Percentiles rank a stretch among this genome's conserved stretches.
Conservation (phyloP, 345 rosid species). For the Acer yangbiense region DNA sequence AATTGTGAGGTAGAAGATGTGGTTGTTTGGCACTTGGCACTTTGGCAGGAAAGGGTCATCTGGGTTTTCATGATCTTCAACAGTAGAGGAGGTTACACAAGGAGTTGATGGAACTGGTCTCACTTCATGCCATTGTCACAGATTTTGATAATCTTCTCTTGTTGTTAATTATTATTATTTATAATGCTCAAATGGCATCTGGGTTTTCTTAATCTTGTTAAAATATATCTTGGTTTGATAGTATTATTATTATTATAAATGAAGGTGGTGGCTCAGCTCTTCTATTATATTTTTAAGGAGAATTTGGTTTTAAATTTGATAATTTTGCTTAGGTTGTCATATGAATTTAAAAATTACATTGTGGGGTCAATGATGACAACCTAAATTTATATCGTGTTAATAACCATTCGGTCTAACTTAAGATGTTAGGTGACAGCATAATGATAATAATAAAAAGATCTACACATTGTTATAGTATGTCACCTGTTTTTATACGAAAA, state of each 20-base stretch:
- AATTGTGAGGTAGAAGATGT: constrained; percentile 28
- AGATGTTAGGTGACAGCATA: no score
- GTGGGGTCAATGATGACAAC: not conserved
- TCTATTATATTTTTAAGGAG: not conserved
- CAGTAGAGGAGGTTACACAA: constrained; percentile 74
- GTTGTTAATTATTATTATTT: not conserved
- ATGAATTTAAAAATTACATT: not conserved
- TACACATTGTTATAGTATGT: no score
- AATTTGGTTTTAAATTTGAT: not conserved
- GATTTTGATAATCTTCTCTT: constrained; percentile 28
- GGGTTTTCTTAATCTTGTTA: not conserved
- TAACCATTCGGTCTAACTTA: no score
- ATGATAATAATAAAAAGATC: no score
- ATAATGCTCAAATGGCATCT: not conserved
- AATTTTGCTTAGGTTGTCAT: not conserved
- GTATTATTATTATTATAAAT: not conserved
- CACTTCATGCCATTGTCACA: constrained; percentile 77
- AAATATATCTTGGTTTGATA: not conserved
- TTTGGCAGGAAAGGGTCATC: constrained; percentile 48
- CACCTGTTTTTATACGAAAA: no score
- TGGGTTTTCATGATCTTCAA: constrained; percentile 67
- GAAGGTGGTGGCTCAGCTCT: no score
- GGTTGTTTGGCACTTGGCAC: constrained; percentile 44
- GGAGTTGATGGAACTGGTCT: no score
- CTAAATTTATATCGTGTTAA: no score